A percentile compares a stretch with the other conserved stretches of the same genome.
Evolutionary conservation across 345 rosid species (phyloP).

Genomic region (Citrus hindsii): DNA sequence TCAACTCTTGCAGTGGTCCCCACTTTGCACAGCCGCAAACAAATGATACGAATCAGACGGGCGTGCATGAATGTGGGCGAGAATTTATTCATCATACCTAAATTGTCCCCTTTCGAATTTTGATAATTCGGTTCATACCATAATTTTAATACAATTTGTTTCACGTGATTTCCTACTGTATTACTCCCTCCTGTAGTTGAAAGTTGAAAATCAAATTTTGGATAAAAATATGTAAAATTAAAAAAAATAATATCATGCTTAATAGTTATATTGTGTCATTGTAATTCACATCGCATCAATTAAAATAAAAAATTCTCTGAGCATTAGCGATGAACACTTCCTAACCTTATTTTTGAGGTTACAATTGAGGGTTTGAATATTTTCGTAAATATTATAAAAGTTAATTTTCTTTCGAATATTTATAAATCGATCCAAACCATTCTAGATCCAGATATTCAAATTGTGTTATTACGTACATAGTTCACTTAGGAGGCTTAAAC

Average conservation of each 20-base stretch:
- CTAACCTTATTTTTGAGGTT: too few species aligned
- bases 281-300: too few species aligned
- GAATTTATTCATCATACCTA: neutral
- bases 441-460: too few species aligned
- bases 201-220: neutral
- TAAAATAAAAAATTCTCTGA: too few species aligned
- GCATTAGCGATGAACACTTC: accelerated
- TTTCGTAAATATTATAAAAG: accelerated
- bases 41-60: neutral
- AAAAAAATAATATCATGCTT: too few species aligned
- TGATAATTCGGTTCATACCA: neutral
- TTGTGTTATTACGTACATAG: too few species aligned
- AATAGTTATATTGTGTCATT: too few species aligned
- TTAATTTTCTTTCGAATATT: too few species aligned
- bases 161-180: neutral
- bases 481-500: too few species aligned
- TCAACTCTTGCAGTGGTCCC: neutral
- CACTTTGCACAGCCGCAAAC: neutral
- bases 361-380: accelerated
- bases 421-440: too few species aligned
- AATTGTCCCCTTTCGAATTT: neutral
- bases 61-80: neutral
- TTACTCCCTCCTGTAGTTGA: neutral
- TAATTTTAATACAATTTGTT: too few species aligned
- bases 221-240: too few species aligned